These are phyloP conservation scores for Saccharomyces hybrid DNA, from an alignment of 1,139 yeast genomes.

Conservation along the genomic window DNA sequence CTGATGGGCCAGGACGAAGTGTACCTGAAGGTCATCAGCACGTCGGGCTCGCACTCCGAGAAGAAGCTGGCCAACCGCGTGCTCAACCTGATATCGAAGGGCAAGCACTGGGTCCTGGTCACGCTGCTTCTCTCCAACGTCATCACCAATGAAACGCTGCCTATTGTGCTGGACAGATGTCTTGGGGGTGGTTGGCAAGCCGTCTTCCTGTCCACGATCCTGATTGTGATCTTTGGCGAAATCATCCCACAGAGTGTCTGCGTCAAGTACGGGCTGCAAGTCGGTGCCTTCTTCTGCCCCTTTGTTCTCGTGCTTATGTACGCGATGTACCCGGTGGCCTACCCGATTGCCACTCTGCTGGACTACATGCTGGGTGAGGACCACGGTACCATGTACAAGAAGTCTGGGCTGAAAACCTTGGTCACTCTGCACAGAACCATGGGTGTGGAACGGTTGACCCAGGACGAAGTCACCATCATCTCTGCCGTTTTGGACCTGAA, in stretches of 20 bases:
- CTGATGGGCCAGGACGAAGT: conserved; percentile 98
- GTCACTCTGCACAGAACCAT: conserved; percentile 88
- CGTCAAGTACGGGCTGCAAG: conserved; percentile 85
- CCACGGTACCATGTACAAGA: conserved; percentile 91
- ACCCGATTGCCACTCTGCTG: conserved; percentile 75
- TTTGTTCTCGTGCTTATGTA: conserved; percentile 83
- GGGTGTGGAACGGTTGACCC: conserved; percentile 90
- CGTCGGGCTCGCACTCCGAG: conserved; percentile 50
- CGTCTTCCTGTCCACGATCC: conserved; percentile 82
- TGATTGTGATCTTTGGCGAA: conserved; percentile 92
- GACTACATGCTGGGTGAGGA: conserved; percentile 87
- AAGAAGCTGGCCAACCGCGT: conserved; percentile 68
- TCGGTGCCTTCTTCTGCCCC: conserved; percentile 87
- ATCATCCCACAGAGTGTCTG: conserved; percentile 91
- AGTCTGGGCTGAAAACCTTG: conserved; percentile 85
- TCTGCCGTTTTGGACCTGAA: conserved; percentile 89
- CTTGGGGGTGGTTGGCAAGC: conserved; percentile 99
- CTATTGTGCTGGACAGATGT: conserved; percentile 85
- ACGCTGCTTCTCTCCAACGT: conserved; percentile 81
- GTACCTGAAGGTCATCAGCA: conserved; percentile 58
- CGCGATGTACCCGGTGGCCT: conserved; percentile 83
- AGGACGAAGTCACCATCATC: conserved; percentile 93
- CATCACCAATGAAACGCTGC: conserved; percentile 90
- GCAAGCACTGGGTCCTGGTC: conserved; percentile 97
- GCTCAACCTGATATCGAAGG: conserved; percentile 60